A percentile compares a stretch with the other conserved stretches of the same genome.
Evolutionary conservation across 495 filamentous ascomycete genomes (phyloP).

Genomic region (Bathelium albidoporum): DNA sequence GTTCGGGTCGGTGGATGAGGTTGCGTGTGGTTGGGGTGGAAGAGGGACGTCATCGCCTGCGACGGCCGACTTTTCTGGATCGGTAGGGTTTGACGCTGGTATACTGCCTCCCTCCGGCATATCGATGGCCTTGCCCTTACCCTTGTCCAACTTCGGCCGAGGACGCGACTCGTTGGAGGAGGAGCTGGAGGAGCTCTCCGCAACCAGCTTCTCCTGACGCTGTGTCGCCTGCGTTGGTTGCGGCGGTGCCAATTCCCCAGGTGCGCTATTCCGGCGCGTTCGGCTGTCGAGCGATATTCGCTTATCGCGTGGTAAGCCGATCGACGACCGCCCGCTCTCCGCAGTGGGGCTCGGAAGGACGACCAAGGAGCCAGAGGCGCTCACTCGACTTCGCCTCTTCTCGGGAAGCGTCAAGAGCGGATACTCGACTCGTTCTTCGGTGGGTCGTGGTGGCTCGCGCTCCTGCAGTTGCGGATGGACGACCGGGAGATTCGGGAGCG

Average conservation of each 20-base stretch:
- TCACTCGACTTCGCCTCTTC: slow-evolving; percentile 48
- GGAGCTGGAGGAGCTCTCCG: neutral
- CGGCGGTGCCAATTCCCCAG: neutral
- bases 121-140: slow-evolving; percentile 37
- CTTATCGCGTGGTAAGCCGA: slow-evolving; percentile 53
- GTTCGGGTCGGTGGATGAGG: slow-evolving; percentile 4
- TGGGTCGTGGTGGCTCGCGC: slow-evolving; percentile 16
- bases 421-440: slow-evolving; percentile 47
- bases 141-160: slow-evolving; percentile 27
- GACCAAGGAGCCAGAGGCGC: slow-evolving; percentile 48
- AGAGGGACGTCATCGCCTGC: neutral
- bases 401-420: slow-evolving; percentile 63
- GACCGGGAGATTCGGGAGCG: slow-evolving; percentile 37
- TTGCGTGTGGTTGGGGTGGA: neutral
- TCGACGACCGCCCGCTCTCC: slow-evolving; percentile 51
- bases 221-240: neutral
- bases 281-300: slow-evolving; percentile 12
- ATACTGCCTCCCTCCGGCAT: slow-evolving; percentile 11
- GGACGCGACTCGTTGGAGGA: neutral
- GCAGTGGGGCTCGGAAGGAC: slow-evolving; percentile 51
- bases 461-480: slow-evolving; percentile 38
- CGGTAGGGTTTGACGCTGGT: neutral
- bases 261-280: neutral
- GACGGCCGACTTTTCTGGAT: neutral
- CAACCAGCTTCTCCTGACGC: slow-evolving; percentile 15